Evolutionary conservation across 805 yeast genomes (phyloP).

Genomic region (Pichia paraexigua): DNA sequence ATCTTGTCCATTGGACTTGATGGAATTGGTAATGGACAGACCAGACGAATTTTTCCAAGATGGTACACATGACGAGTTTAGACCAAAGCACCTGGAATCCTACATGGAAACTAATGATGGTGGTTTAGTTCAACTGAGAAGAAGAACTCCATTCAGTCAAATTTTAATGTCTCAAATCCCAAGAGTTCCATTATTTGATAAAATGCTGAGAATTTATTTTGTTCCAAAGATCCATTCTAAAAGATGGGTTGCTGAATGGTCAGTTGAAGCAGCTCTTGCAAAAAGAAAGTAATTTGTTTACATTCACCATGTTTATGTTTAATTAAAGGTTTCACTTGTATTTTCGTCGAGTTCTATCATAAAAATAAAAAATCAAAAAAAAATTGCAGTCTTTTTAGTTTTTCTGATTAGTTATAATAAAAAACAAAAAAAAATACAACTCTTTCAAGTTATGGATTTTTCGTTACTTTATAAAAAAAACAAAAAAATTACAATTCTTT

Average conservation of each 20-base stretch:
- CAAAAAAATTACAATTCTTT: too few relatives aligned
- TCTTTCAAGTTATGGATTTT: too few relatives aligned
- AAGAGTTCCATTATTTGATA: slow-evolving; percentile 69
- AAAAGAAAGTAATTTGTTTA: slow-evolving; percentile 26
- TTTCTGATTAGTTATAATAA: too few relatives aligned
- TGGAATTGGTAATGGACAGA: slow-evolving; percentile 53
- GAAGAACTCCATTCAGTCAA: slow-evolving; percentile 56
- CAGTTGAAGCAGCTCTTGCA: slow-evolving; percentile 48
- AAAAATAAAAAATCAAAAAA: too few relatives aligned
- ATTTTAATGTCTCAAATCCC: slow-evolving; percentile 58
- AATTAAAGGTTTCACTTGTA: too few relatives aligned
- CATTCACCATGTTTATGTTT: too few relatives aligned
- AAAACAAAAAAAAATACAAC: too few relatives aligned
- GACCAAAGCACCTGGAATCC: slow-evolving; percentile 51
- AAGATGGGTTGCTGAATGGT: slow-evolving; percentile 63
- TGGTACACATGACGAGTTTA: slow-evolving; percentile 54
- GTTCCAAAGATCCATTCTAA: slow-evolving; percentile 66
- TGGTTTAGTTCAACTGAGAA: slow-evolving; percentile 81
- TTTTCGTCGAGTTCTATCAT: too few relatives aligned
- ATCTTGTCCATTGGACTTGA: slow-evolving; percentile 53
- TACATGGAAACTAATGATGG: slow-evolving; percentile 79
- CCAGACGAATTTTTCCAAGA: slow-evolving; percentile 64
- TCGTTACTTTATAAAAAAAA: too few relatives aligned
- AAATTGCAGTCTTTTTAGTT: too few relatives aligned
- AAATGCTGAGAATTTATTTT: slow-evolving; percentile 60